Evolutionary conservation across 345 rosid species (phyloP).

Genomic region (Excoecaria agallocha): DNA sequence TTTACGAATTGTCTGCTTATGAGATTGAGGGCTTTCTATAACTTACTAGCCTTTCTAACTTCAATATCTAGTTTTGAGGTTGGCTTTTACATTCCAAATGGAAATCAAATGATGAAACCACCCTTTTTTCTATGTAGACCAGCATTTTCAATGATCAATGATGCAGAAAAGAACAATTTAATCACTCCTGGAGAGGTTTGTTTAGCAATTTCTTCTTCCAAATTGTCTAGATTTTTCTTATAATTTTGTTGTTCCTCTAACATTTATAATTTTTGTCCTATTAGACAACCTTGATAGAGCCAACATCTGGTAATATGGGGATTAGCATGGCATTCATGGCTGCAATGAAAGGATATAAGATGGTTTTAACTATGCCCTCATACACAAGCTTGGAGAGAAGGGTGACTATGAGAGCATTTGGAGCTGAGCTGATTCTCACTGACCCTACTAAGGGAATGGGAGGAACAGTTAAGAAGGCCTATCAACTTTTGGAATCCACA

Average conservation of each 20-base stretch:
- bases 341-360: constrained; percentile 83
- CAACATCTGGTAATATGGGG: constrained; percentile 97
- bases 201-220: not conserved
- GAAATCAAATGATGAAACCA: not conserved
- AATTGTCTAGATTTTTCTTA: not conserved
- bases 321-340: constrained; percentile 97
- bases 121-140: constrained; percentile 44
- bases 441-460: constrained; percentile 98
- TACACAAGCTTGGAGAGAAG: constrained; percentile 97
- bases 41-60: too few species aligned
- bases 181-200: constrained; percentile 77
- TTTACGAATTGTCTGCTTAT: too few species aligned
- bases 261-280: not conserved
- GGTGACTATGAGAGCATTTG: constrained; percentile 91
- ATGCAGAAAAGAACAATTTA: constrained; percentile 77
- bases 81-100: not conserved
- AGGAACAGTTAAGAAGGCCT: constrained; percentile 90
- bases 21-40: too few species aligned
- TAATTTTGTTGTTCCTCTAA: not conserved
- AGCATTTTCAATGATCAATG: constrained; percentile 73
- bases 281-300: constrained; percentile 88
- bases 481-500: constrained; percentile 70
- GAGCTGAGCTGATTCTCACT: constrained; percentile 87
- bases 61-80: too few species aligned
- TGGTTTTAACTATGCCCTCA: constrained; percentile 94